Evolutionary conservation across 306 rosid genomes (phyloP).

Genomic region (Myrica gale): DNA sequence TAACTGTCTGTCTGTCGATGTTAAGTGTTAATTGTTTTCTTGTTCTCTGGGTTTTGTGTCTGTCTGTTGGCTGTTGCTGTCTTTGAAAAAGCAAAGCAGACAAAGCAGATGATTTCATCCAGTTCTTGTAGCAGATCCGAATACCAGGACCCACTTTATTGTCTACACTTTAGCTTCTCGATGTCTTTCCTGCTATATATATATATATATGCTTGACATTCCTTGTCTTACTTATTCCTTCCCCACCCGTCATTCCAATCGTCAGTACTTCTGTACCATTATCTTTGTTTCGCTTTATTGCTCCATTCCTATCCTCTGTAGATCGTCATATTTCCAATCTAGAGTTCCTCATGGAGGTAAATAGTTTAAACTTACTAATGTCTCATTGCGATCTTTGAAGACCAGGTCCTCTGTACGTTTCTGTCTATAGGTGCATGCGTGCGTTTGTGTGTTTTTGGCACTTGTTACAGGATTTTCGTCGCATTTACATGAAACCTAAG

Average conservation of each 20-base stretch:
- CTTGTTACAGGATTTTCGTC: too few species aligned
- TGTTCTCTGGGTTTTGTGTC: conserved; percentile 1
- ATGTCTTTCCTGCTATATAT: conserved; percentile 11
- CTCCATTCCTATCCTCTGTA: neutral
- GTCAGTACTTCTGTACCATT: neutral
- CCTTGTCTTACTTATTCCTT: conserved; percentile 16
- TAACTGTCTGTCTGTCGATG: conserved; percentile 6
- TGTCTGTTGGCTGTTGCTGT: conserved; percentile 8
- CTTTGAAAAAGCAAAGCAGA: conserved; percentile 20
- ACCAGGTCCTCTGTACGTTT: neutral
- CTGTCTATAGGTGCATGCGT: neutral
- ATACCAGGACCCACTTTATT: conserved; percentile 24
- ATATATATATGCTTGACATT: conserved; percentile 1
- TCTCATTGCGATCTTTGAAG: neutral
- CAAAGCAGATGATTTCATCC: conserved; percentile 11
- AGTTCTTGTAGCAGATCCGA: conserved; percentile 4
- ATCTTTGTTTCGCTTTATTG: conserved; percentile 7
- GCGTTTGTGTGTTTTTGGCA: neutral
- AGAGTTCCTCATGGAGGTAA: conserved; percentile 30
- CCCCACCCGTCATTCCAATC: neutral
- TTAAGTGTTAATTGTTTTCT: conserved; percentile 15
- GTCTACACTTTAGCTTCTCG: conserved; percentile 2
- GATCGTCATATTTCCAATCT: conserved; percentile 10
- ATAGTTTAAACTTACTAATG: neutral
- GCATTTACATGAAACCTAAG: too few species aligned